A percentile compares a stretch with the other conserved stretches of the same genome.
Evolutionary conservation across 169 alveolate species (phyloP).

Genomic region (Plasmodium coatneyi): DNA sequence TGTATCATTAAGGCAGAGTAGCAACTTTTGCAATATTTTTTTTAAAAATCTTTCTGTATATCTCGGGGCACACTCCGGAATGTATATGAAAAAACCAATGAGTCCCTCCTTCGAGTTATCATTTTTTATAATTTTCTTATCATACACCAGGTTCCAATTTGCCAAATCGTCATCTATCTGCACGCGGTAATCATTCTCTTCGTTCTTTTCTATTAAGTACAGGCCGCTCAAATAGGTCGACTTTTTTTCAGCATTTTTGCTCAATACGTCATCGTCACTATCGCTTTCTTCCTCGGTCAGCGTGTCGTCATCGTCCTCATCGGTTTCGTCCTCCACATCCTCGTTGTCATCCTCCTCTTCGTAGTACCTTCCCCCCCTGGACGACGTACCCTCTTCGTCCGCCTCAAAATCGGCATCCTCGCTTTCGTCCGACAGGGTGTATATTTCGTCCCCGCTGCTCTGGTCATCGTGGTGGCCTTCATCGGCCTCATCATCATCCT

Average conservation of each 20-base stretch:
- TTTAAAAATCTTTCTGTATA: constrained; percentile 73
- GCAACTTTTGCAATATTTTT: constrained; percentile 53
- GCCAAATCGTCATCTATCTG: constrained; percentile 57
- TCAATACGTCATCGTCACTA: constrained; percentile 6
- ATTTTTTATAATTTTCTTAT: constrained; percentile 41
- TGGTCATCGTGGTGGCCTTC: neutral
- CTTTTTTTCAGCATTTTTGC: constrained; percentile 21
- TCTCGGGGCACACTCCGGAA: constrained; percentile 67
- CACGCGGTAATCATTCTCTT: constrained; percentile 15
- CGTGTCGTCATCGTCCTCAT: constrained; percentile 2
- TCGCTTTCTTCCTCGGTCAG: constrained; percentile 29
- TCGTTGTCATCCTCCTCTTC: constrained; percentile 3
- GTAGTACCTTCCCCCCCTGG: neutral
- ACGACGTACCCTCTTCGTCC: neutral
- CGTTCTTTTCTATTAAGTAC: constrained; percentile 67
- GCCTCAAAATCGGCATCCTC: constrained; percentile 5
- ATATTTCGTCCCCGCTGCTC: neutral
- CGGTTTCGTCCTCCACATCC: neutral
- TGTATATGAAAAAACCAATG: constrained; percentile 63
- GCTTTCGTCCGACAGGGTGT: neutral
- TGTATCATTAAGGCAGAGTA: constrained; percentile 61
- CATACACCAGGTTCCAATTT: constrained; percentile 65
- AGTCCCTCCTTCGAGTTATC: constrained; percentile 66
- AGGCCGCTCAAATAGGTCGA: constrained; percentile 26
- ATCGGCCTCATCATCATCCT: neutral